A percentile compares a stretch with the other conserved stretches of the same genome.
Evolutionary conservation across 2,329 filamentous ascomycete genomes (phyloP).

Genomic region (Neofusicoccum sp.): DNA sequence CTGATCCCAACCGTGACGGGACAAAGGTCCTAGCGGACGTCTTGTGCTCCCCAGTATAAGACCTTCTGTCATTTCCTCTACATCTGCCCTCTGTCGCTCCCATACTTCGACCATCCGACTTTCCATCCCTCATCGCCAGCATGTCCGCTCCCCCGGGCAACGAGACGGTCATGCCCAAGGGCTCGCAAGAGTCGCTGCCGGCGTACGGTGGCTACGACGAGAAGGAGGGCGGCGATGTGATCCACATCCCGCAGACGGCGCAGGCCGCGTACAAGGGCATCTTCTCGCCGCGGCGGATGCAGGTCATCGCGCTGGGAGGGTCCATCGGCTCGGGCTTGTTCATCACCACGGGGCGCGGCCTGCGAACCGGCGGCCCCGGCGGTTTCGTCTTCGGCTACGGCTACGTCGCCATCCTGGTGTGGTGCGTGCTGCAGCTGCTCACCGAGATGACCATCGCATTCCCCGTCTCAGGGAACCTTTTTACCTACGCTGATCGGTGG

Average conservation of each 20-base stretch:
- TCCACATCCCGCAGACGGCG: slow-evolving; percentile 8
- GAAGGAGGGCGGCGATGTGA: slow-evolving; percentile 8
- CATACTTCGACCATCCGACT: not conserved
- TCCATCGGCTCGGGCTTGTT: slow-evolving; percentile 35
- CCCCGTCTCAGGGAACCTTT: slow-evolving; percentile 37
- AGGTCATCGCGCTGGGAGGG: slow-evolving; percentile 29
- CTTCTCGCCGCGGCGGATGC: slow-evolving; percentile 17
- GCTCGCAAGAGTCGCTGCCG: not conserved
- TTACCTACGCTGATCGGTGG: slow-evolving; percentile 40
- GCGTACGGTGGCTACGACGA: not conserved
- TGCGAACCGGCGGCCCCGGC: slow-evolving; percentile 25
- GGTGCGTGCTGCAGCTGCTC: slow-evolving; percentile 33
- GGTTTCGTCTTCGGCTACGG: slow-evolving; percentile 33
- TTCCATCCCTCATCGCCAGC: not conserved
- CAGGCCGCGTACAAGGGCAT: slow-evolving; percentile 17
- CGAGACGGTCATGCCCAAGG: not conserved
- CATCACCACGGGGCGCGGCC: slow-evolving; percentile 30
- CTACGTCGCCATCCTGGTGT: slow-evolving; percentile 31
- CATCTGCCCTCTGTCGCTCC: not conserved
- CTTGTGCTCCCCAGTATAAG: slow-evolving; percentile 7
- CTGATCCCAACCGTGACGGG: slow-evolving; percentile 6
- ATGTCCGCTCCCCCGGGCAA: not conserved
- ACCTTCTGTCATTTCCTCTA: not conserved
- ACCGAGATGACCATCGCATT: slow-evolving; percentile 40
- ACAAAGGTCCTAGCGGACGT: slow-evolving; percentile 7